Evolutionary conservation across 1,284 basidiomycete genomes (phyloP).

Genomic region (Irpex lacteus): DNA sequence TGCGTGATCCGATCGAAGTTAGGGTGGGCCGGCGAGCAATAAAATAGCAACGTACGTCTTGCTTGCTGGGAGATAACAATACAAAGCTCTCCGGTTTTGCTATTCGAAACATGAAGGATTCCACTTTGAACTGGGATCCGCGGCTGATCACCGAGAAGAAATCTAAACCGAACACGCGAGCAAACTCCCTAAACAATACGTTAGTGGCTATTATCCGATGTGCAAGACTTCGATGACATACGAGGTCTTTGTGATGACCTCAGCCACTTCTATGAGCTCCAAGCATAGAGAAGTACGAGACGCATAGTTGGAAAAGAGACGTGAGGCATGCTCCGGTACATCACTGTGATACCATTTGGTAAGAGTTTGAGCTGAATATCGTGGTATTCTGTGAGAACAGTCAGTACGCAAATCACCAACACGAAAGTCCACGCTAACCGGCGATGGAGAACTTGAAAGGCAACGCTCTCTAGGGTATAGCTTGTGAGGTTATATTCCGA

Average conservation of each 20-base stretch:
- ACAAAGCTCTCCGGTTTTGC: constrained; percentile 96
- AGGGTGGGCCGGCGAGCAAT: not conserved
- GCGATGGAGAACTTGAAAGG: constrained; percentile 72
- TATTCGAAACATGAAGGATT: constrained; percentile 97
- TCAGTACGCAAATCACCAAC: constrained; percentile 7
- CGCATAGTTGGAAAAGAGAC: constrained; percentile 63
- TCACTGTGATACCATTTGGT: constrained; percentile 72
- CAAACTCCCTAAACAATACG: constrained; percentile 73
- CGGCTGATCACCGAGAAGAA: constrained; percentile 94
- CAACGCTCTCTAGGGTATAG: constrained; percentile 92
- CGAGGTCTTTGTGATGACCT: constrained; percentile 88
- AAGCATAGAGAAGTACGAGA: constrained; percentile 66
- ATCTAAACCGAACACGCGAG: constrained; percentile 95
- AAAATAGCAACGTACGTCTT: constrained; percentile 55
- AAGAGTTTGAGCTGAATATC: constrained; percentile 67
- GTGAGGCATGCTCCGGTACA: constrained; percentile 50
- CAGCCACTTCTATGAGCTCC: constrained; percentile 77
- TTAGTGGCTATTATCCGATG: not conserved
- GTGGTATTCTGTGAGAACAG: constrained; percentile 59
- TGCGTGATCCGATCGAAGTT: constrained; percentile 28
- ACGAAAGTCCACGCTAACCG: constrained; percentile 44
- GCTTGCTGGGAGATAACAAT: constrained; percentile 81
- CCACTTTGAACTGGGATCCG: constrained; percentile 97
- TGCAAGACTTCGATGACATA: constrained; percentile 35
- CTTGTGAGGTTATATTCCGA: constrained; percentile 77